A percentile compares a stretch with the other conserved stretches of the same genome.
These are phyloP conservation scores for Lasiosphaeriaceae sp. DNA, from an alignment of 495 filamentous ascomycete genomes.

Conservation along the genomic window DNA sequence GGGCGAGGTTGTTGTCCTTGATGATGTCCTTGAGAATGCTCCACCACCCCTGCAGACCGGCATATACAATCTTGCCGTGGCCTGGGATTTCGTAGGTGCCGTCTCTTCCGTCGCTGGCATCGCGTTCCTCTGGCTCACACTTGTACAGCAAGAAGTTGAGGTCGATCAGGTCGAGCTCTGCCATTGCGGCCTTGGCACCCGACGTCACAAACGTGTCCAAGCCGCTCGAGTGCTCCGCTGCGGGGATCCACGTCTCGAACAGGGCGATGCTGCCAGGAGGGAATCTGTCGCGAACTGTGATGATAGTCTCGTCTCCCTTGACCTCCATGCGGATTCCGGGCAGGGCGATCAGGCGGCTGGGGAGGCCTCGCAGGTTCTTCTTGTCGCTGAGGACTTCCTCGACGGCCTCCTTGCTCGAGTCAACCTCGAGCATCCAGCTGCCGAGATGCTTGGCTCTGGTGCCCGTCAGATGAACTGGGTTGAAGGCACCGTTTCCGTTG, in stretches of 20 bases:
- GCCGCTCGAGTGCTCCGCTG: conserved; percentile 71
- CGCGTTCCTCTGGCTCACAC: conserved; percentile 88
- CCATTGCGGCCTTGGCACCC: conserved; percentile 77
- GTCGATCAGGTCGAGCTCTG: conserved; percentile 67
- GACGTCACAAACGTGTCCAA: conserved; percentile 79
- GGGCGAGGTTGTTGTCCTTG: conserved; percentile 83
- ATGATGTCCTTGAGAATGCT: conserved; percentile 83
- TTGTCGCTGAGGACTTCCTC: conserved; percentile 63
- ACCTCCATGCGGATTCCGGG: conserved; percentile 65
- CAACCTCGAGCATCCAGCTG: conserved; percentile 83
- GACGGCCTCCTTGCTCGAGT: conserved; percentile 62
- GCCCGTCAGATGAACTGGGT: conserved; percentile 70
- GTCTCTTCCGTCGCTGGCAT: conserved; percentile 72
- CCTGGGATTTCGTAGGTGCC: conserved; percentile 85
- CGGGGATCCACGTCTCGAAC: conserved; percentile 92
- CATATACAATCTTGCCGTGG: conserved; percentile 82
- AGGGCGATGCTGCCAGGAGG: conserved; percentile 90
- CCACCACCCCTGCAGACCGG: conserved; percentile 98
- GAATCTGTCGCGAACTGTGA: conserved; percentile 76
- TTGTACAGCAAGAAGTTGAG: conserved; percentile 90
- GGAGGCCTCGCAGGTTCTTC: conserved; percentile 69
- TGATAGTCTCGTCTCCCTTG: conserved; percentile 65
- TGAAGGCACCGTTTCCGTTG: conserved; percentile 70
- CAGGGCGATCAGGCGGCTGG: conserved; percentile 72
- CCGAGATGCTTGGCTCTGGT: conserved; percentile 75